Evolutionary conservation across 768 basidiomycete species (phyloP), one percentile per base, ranked within the genome.

Genomic region (Brasilioporus rufonigricans): DNA sequence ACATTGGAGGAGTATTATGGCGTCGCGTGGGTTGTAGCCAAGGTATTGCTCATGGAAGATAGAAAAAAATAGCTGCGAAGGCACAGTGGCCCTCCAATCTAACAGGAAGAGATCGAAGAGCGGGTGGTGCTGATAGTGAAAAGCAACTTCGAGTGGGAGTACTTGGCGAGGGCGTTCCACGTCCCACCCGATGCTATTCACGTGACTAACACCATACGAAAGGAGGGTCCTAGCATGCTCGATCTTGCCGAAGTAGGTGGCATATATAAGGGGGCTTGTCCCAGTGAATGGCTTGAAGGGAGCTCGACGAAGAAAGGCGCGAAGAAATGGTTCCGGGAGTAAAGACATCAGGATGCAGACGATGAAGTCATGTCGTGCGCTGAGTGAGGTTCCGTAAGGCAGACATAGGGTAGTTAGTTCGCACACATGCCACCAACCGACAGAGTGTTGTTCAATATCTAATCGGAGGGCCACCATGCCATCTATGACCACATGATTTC

Each of bases 181-280:
- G 8, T 33, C 39, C 47, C 40, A 41, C 12, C 53, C 46, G 12
- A n/a, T 7, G 9, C 5, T 4, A 14, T 50, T 13, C 13, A 49
- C 21, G 7, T 32, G 38, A 1, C 31, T 23, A 18, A 26, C 16
- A n/a, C 27, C 21, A 1, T n/a, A 13, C 5, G 49, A 55, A 6
- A 55, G 41, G 3, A 55, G 21, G 6, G 27, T 51, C 6, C 21
- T 36, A n/a, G 52, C 49, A 21, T 61, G 59, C 1, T 56, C 36
- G 4, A 46, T 32, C 23, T 53, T 60, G 9, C 29, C 32, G 9
- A 48, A 47, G 8, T 51, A 44, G 5, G 54, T 33, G 10, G 54
- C 54, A 38, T 61, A 61, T 18, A 61, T 27, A 1, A 61, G 52
- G 0, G 60, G 55, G 5, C 45, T 57, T 2, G 57, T 63, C n/a